Conservation (phyloP, 805 yeast genomes). For the Pichia insulana region DNA sequence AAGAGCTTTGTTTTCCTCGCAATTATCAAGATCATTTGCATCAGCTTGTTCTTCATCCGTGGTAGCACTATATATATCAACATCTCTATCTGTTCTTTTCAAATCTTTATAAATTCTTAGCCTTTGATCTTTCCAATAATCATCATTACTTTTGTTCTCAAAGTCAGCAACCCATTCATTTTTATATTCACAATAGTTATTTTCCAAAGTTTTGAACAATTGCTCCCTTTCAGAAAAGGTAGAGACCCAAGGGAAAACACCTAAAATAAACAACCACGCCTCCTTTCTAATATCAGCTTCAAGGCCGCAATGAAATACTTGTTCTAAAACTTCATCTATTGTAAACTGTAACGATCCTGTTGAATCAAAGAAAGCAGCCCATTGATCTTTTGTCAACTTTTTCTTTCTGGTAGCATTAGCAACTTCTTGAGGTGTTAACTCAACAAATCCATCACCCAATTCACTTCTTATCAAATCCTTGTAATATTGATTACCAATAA, state of each 20-base stretch:
- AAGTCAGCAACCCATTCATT: conserved; percentile 61
- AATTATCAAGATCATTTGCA: conserved; percentile 26
- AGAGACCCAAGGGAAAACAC: conserved; percentile 85
- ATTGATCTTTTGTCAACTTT: conserved; percentile 61
- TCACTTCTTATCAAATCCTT: conserved; percentile 47
- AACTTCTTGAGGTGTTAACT: conserved; percentile 51
- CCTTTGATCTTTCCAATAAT: conserved; percentile 84
- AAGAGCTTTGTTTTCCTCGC: conserved; percentile 48
- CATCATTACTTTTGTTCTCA: conserved; percentile 42
- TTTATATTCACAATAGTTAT: conserved; percentile 45
- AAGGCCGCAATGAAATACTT: conserved; percentile 88
- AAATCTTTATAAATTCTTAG: conserved; percentile 89
- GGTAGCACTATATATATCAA: conserved; percentile 43
- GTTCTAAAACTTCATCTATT: conserved; percentile 65
- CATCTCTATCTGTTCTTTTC: conserved; percentile 77
- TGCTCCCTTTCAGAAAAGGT: conserved; percentile 58
- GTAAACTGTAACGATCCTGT: conserved; percentile 70
- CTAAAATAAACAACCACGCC: conserved; percentile 82
- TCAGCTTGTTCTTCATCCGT: conserved; percentile 15
- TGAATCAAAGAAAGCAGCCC: conserved; percentile 78
- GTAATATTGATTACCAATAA: conserved; percentile 53
- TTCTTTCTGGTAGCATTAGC: conserved; percentile 54
- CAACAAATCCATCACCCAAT: conserved; percentile 45
- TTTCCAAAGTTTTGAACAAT: conserved; percentile 44
- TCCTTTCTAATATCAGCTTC: conserved; percentile 48